Base-by-base conservation (phyloP, 768 basidiomycete species). In the Boletus speciosus region DNA sequence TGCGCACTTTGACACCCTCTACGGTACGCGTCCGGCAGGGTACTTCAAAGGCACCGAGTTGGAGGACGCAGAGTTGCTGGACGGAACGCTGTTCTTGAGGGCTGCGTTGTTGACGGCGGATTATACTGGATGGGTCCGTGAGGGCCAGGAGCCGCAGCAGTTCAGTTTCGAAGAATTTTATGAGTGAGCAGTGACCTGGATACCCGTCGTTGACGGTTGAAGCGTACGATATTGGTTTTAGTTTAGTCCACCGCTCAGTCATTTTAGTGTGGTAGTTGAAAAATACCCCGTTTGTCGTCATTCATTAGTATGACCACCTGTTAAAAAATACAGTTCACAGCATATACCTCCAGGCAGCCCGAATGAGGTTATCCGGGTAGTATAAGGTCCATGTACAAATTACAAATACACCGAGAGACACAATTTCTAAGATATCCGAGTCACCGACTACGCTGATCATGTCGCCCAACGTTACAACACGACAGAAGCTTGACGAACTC, bases 91-190 rank as follows among this genome's bases (percentile, higher is more conserved):
- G 37, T 75, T 75, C 55, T 25, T 71, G 55, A 59, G 69, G 51
- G 58, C 58, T 10, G 61, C 72, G 4, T 48, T 69, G 44, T 40
- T 74, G 42, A 72, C 70, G 0, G 59, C 64, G 25, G 65, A 72
- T 38, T 61, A 61, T 23, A 40, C 73, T 10, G 76, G 76, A 12
- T 76, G 74, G 75, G 73, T 66, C 59, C 61, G 73, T 14, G 75
- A 78, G 52, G 75, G 73, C 0, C 23, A 71, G 52, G 54, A 65
- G 11, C 39, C 47, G 14, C 53, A 48, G 8, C 58, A 43, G 1
- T 76, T 71, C 58, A 58, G 67, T 48, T 47, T 62, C 1, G 60
- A 67, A 3, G 71, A 67, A 5, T 70, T 74, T 47, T 66, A 32
- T 27, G 15, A 21, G 16, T 52, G 51, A 63, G 31, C 25, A 0